A percentile compares a stretch with the other conserved stretches of the same genome.
Conservation (phyloP, 225 moss, liverwort and hornwort species). For the Marchantia paleacea region DNA sequence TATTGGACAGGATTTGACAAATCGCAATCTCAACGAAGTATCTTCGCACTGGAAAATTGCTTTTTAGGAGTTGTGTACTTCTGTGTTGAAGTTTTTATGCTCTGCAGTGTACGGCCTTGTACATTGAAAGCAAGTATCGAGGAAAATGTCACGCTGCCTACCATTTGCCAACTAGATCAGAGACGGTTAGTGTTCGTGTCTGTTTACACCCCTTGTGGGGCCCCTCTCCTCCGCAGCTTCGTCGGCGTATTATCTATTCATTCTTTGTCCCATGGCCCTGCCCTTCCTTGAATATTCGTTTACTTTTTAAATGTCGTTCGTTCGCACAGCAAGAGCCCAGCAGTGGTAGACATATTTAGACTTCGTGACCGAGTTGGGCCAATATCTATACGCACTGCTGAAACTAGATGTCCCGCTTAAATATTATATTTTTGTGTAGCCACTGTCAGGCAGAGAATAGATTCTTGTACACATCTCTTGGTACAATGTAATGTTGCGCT, state of each 20-base stretch:
- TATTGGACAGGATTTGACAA: background rate
- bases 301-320: background rate
- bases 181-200: background rate
- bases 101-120: background rate
- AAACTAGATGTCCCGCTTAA: too few relatives aligned
- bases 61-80: background rate
- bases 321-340: background rate
- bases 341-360: background rate
- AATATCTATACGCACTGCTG: too few relatives aligned
- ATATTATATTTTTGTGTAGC: background rate
- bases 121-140: background rate
- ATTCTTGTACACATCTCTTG: background rate
- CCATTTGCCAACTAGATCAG: background rate
- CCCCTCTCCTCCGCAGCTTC: background rate
- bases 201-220: background rate
- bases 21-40: background rate
- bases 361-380: too few relatives aligned
- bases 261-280: background rate
- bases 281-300: background rate
- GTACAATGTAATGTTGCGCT: background rate
- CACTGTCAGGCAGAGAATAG: background rate
- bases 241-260: background rate
- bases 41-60: background rate
- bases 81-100: background rate
- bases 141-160: background rate